Conservation (phyloP, 2,329 filamentous ascomycete species). For the Sarocladium brachiariae region DNA sequence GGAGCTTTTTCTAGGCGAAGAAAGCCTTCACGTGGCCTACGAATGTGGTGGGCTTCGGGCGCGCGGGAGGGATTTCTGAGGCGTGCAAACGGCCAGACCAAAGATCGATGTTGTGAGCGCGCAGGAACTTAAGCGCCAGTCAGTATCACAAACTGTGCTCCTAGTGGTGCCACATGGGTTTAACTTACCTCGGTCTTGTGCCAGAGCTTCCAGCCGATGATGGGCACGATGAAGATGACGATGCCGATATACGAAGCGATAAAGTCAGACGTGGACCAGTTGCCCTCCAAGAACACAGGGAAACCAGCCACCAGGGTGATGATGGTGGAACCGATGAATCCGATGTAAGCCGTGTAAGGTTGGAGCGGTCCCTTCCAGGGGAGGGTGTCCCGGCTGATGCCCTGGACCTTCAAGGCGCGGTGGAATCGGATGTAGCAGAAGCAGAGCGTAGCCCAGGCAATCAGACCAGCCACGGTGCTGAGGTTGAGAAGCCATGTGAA, state of each 20-base stretch:
- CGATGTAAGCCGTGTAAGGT: constrained; percentile 53
- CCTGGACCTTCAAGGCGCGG: constrained; percentile 45
- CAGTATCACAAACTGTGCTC: neutral
- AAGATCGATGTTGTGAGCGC: neutral
- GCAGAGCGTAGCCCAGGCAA: constrained; percentile 54
- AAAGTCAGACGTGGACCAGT: constrained; percentile 55
- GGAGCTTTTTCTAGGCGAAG: neutral
- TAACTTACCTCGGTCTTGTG: constrained; percentile 12
- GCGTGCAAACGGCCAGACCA: neutral
- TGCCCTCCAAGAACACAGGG: constrained; percentile 56
- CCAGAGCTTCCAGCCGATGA: constrained; percentile 47
- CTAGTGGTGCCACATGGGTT: too few species aligned
- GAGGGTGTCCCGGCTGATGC: constrained; percentile 36
- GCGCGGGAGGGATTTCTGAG: neutral
- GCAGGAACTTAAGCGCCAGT: neutral
- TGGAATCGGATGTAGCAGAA: constrained; percentile 55
- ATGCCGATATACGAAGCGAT: constrained; percentile 51
- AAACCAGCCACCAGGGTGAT: constrained; percentile 64
- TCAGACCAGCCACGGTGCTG: constrained; percentile 54
- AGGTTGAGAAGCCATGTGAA: constrained; percentile 69
- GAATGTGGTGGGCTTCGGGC: neutral
- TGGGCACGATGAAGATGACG: constrained; percentile 45
- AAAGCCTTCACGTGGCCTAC: neutral
- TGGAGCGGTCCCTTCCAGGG: constrained; percentile 40
- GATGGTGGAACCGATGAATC: constrained; percentile 46